phyloP scores from a whole-genome alignment of 371 early-diverging fungal genomes.

The Apophysomyces ossiformis region DNA sequence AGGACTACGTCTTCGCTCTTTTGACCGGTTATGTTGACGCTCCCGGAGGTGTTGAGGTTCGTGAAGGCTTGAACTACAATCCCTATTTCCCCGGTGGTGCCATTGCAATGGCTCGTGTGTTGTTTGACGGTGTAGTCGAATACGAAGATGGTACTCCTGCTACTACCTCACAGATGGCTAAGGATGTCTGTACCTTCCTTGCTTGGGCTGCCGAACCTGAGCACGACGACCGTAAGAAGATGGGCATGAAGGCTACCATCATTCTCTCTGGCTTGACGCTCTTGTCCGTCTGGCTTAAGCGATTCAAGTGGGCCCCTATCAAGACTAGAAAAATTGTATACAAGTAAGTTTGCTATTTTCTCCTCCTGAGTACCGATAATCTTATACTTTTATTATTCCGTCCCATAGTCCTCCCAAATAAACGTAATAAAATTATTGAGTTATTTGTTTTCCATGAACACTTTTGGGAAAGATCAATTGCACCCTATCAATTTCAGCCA shows the following conservation, averaged over 20 bases:
- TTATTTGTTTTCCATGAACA: no score
- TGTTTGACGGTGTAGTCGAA: constrained; percentile 95
- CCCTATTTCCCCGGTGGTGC: constrained; percentile 99
- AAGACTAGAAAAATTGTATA: constrained; percentile 86
- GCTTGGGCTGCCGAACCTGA: constrained; percentile 97
- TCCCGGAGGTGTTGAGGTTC: constrained; percentile 93
- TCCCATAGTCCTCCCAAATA: no score
- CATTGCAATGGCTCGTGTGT: constrained; percentile 95
- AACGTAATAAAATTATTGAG: no score
- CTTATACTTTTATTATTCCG: no score
- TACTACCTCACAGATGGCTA: constrained; percentile 96
- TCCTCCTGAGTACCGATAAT: no score
- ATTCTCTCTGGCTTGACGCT: constrained; percentile 61
- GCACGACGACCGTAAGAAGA: constrained; percentile 95
- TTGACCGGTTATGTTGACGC: constrained; percentile 96
- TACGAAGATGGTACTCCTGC: constrained; percentile 98
- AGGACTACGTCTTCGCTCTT: constrained; percentile 96
- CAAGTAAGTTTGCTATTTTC: constrained; percentile 43
- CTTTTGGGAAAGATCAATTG: no score
- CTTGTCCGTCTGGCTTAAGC: constrained; percentile 78
- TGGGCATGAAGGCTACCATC: constrained; percentile 90
- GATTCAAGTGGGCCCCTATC: constrained; percentile 78
- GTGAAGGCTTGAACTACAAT: constrained; percentile 98
- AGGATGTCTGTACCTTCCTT: constrained; percentile 95
- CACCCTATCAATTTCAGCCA: no score